phyloP scores from a whole-genome alignment of 202 grass and related monocot species.

The Hordeum pubiflorum region DNA sequence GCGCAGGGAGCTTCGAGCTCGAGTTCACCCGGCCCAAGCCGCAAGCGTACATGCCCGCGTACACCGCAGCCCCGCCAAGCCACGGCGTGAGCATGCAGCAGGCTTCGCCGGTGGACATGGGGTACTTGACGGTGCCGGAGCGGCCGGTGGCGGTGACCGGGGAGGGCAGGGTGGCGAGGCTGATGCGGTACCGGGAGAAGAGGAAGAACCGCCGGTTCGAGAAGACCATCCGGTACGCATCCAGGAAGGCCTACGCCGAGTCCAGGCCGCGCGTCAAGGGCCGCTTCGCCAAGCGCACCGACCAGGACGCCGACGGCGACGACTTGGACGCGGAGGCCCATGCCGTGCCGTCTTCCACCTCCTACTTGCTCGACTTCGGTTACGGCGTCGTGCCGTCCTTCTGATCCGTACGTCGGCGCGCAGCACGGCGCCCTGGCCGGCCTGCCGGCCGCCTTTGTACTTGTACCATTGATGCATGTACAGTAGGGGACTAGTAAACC shows the following conservation, averaged over 20 bases:
- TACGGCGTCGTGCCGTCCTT: conserved; percentile 72
- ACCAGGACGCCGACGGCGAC: conserved; percentile 19
- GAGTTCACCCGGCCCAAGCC: conserved; percentile 44
- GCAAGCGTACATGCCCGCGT: conserved; percentile 16
- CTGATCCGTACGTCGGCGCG: conserved; percentile 9
- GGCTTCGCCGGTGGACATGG: conserved; percentile 51
- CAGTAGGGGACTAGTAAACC: conserved; percentile 21
- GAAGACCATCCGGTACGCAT: conserved; percentile 88
- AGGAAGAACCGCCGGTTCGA: conserved; percentile 75
- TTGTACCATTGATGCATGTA: not conserved
- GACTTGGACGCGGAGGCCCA: conserved; percentile 29
- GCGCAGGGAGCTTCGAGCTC: conserved; percentile 30
- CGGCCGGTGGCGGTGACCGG: conserved; percentile 17
- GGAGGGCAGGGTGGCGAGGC: conserved; percentile 49
- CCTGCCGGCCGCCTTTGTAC: not conserved
- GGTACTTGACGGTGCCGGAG: conserved; percentile 42
- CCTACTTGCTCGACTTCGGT: conserved; percentile 53
- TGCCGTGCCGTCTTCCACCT: conserved; percentile 28
- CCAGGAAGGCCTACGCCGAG: conserved; percentile 85
- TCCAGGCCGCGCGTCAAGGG: conserved; percentile 69
- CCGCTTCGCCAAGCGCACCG: conserved; percentile 56
- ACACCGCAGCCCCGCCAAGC: conserved; percentile 26
- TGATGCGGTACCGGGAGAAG: conserved; percentile 85
- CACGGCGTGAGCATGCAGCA: conserved; percentile 29
- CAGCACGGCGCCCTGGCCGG: not conserved